Base-by-base conservation (phyloP, 2,329 filamentous ascomycete species). In the Trichophyton verrucosum region DNA sequence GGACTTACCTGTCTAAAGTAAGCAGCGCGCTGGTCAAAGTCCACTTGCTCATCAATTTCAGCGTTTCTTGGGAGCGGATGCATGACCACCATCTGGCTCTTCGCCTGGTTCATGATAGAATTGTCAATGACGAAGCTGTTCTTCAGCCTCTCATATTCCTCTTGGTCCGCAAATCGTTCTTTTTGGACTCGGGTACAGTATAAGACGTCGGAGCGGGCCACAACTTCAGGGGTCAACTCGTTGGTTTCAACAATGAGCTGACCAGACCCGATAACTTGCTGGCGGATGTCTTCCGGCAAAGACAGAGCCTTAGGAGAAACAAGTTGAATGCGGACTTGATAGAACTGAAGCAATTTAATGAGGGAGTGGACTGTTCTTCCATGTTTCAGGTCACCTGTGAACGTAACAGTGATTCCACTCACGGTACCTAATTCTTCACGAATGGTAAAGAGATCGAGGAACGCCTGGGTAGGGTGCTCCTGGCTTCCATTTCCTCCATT, bases 181-280 rank as follows among this genome's bases (percentile, higher is more conserved):
- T 94, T 94, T 77, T 99, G 94, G 67, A 99, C 88, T 15, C 94
- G 86, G 1, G 94, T 99, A 79, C 91, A 96, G 81, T 99, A 99
- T 53, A 99, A 81, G 3, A 99, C 92, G 68, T 99, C 94, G 62
- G 87, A 92, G 66, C 83, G 82, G 17, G 87, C 87, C 61, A 99
- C 78, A 57, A 97, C 91, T 73, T 96, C 91, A 0, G 89, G 84
- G 0, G 90, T 96, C 63, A 99, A 81, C 66, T 85, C 82, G 69
- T 87, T 84, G 6, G 86, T 87, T 75, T 95, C 90, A 66, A 79
- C 77, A 49, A 88, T 78, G 13, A 96, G 81, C 76, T 95, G 89
- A 15, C 88, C 89, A 3, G 89, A 88, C 22, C 78, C 74, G 62
- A 85, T 77, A 51, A 97, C 83, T 66, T 86, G 80, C 63, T 88